A percentile compares a stretch with the other conserved stretches of the same genome.
phyloP scores from a whole-genome alignment of 352 stramenopile species.

The Phytophthora foliorum region DNA sequence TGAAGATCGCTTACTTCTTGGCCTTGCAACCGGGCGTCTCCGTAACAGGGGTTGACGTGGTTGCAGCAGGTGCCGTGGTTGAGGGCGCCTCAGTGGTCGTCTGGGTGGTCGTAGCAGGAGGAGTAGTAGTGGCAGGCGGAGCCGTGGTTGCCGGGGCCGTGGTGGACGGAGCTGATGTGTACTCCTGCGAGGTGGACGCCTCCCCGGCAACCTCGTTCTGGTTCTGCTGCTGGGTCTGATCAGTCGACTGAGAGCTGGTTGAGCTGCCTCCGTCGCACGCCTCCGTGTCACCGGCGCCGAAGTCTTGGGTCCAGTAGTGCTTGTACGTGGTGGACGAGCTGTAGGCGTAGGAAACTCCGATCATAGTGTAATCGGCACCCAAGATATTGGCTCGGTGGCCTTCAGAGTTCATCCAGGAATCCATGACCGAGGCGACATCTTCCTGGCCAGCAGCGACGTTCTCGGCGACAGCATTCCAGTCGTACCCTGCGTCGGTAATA shows the following conservation, averaged over 20 bases:
- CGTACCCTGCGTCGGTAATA: constrained; percentile 52
- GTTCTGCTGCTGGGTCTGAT: constrained; percentile 28
- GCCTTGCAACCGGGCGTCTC: constrained; percentile 29
- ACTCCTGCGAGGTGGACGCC: constrained; percentile 25
- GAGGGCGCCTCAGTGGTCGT: neutral
- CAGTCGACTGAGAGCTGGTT: constrained; percentile 15
- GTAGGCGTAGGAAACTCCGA: constrained; percentile 50
- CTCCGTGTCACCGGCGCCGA: constrained; percentile 49
- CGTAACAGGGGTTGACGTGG: neutral
- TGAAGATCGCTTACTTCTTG: constrained; percentile 29
- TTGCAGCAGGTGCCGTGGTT: constrained; percentile 3
- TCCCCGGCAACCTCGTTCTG: constrained; percentile 32
- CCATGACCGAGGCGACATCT: constrained; percentile 60
- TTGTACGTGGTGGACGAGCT: constrained; percentile 42
- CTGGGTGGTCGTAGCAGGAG: neutral
- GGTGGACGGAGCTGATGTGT: constrained; percentile 17
- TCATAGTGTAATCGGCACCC: constrained; percentile 46
- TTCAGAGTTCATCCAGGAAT: constrained; percentile 69
- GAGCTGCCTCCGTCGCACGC: constrained; percentile 32
- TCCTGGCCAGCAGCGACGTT: constrained; percentile 66
- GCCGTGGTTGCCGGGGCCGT: constrained; percentile 9
- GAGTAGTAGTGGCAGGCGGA: constrained; percentile 2
- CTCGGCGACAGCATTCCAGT: constrained; percentile 63
- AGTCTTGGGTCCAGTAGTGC: constrained; percentile 72
- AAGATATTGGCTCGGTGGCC: constrained; percentile 64